A percentile compares a stretch with the other conserved stretches of the same genome.
Conservation (phyloP, 2,329 filamentous ascomycete genomes). For the Cyphellophora europaea region DNA sequence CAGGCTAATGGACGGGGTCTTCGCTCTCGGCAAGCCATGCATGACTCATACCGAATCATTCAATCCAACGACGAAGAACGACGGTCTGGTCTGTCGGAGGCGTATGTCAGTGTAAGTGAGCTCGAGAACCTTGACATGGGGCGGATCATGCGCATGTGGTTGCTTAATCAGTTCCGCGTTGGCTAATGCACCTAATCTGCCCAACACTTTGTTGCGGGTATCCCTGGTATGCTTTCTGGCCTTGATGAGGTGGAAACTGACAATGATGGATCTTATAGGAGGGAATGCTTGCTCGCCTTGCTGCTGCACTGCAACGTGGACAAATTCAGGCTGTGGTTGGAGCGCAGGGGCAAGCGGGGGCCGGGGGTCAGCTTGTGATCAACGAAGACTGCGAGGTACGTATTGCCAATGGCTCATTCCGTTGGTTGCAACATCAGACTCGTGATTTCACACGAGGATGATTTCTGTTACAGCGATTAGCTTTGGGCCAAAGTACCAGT, state of each 20-base stretch:
- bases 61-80: constrained; percentile 53
- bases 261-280: constrained; percentile 23
- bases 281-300: constrained; percentile 37
- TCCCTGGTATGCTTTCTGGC: constrained; percentile 5
- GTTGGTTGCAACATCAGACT: too few relatives aligned
- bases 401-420: too few relatives aligned
- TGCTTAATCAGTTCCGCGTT: constrained; percentile 7
- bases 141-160: constrained; percentile 16
- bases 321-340: constrained; percentile 21
- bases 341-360: constrained; percentile 21
- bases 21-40: constrained; percentile 48
- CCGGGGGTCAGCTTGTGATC: constrained; percentile 27
- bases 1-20: constrained; percentile 38
- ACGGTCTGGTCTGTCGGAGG: constrained; percentile 48
- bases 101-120: constrained; percentile 44
- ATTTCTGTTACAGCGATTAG: too few relatives aligned
- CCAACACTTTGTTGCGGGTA: neutral
- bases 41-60: constrained; percentile 52
- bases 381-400: constrained; percentile 37
- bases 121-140: constrained; percentile 18
- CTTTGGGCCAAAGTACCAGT: too few relatives aligned
- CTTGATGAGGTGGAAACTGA: neutral
- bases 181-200: neutral
- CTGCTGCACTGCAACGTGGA: constrained; percentile 30
- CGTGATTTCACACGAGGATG: too few relatives aligned